Conservation (phyloP, 176 grass and related monocot species). For the Triticum dicoccoides region DNA sequence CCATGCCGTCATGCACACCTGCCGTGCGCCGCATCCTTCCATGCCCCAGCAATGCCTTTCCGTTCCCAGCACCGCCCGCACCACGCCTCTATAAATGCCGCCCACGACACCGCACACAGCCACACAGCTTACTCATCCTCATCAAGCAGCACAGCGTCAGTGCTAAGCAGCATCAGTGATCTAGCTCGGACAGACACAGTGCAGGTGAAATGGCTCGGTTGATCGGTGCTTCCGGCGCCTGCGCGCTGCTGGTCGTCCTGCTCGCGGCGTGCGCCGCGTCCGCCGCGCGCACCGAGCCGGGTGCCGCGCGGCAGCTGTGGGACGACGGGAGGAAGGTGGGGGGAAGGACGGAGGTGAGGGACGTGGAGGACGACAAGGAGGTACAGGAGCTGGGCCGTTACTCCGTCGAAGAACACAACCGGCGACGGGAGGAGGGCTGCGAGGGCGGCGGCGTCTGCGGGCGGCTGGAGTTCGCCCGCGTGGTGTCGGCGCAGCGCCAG, state of each 20-base stretch:
- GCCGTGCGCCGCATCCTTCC: slow-evolving; percentile 14
- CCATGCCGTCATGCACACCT: neutral
- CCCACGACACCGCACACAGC: neutral
- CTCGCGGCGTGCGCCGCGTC: neutral
- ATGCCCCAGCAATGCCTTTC: neutral
- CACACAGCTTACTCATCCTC: neutral
- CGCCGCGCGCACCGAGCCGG: neutral
- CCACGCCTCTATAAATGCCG: neutral
- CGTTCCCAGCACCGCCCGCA: neutral
- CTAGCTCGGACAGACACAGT: neutral
- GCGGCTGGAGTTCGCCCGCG: slow-evolving; percentile 53
- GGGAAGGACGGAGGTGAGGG: slow-evolving; percentile 45
- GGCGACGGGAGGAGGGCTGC: neutral
- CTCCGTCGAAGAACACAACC: slow-evolving; percentile 79
- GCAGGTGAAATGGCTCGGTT: neutral
- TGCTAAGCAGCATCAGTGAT: neutral
- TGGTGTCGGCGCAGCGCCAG: slow-evolving; percentile 74
- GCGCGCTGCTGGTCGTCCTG: slow-evolving; percentile 17
- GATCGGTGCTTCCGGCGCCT: neutral
- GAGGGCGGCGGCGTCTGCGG: neutral
- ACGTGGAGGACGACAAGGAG: slow-evolving; percentile 64
- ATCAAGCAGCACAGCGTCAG: neutral
- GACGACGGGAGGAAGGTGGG: slow-evolving; percentile 62
- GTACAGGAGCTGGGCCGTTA: slow-evolving; percentile 86
- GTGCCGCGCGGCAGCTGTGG: neutral